Evolutionary conservation across 2,329 filamentous ascomycete genomes (phyloP), one percentile per base, ranked within the genome.

Genomic region (Plenodomus lindquistii): DNA sequence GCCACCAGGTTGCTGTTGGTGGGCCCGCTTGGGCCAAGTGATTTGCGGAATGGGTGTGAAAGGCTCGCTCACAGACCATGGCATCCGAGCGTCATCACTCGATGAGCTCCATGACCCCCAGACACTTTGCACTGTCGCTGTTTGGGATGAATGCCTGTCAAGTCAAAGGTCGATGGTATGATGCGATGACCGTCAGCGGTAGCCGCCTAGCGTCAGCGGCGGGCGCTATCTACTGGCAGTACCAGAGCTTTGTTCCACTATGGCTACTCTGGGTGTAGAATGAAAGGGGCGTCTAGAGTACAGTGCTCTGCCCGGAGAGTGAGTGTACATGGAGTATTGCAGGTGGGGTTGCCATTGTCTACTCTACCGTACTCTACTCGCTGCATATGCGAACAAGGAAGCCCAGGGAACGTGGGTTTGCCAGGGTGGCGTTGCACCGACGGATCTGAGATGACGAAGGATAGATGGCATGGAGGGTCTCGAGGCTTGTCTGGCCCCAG

Each of bases 11-110:
- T 52, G 52, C 52, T 59, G 64, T 65, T 67, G 63, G 63, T 60
- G 58, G 60, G 54, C 52, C 58, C 58, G 67, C 64, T 66, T 57
- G 62, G 61, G 62, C 67, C 64, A 67, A 66, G 59, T 69, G 69
- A 72, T 72, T 67, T 70, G 69, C 68, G 67, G 67, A 65, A 70
- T 67, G 66, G 66, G 66, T 69, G 67, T 55, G 54, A 63, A 60
- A 54, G 54, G 49, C 42, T 42, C 40, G 51, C 48, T 46, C 53
- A 46, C 27, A 50, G 46, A 44, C 54, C 48, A 57, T 36, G 24
- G 46, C 40, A 52, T 55, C 55, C 50, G 56, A 59, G 57, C 55
- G 50, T 57, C 48, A 57, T 55, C 47, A 46, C 62, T 57, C 55
- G 46, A 51, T 50, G 49, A 48, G 50, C 42, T 54, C 46, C 54